Evolutionary conservation across 768 basidiomycete species (phyloP).

Genomic region (Lactifluus echinatus): DNA sequence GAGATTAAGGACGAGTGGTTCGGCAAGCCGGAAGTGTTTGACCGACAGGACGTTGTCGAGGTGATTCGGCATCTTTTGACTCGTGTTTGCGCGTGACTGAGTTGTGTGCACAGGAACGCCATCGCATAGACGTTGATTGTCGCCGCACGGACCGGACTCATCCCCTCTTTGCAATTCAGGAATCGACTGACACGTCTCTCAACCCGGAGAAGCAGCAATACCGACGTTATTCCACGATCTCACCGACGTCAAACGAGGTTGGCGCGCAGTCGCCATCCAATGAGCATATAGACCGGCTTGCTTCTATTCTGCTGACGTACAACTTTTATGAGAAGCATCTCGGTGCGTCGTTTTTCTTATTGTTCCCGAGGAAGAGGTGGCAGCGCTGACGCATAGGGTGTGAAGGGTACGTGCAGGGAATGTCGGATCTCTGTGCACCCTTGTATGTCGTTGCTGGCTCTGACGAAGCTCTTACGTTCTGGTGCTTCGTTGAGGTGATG

Average conservation of each 20-base stretch:
- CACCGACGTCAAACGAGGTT: constrained; percentile 60
- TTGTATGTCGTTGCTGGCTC: constrained; percentile 86
- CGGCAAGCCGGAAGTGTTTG: constrained; percentile 73
- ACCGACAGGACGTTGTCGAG: constrained; percentile 72
- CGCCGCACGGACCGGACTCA: constrained; percentile 94
- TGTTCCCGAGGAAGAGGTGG: neutral
- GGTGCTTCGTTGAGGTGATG: constrained; percentile 96
- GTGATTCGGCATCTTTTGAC: constrained; percentile 36
- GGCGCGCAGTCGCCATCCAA: constrained; percentile 86
- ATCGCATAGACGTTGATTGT: constrained; percentile 94
- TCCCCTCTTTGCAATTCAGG: constrained; percentile 59
- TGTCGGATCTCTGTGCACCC: constrained; percentile 94
- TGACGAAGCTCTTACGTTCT: constrained; percentile 88
- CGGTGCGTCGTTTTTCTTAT: constrained; percentile 41
- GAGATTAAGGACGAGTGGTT: constrained; percentile 75
- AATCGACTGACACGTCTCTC: constrained; percentile 35
- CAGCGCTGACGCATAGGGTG: constrained; percentile 20
- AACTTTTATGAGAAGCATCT: constrained; percentile 84
- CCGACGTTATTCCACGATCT: constrained; percentile 60
- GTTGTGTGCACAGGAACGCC: constrained; percentile 58
- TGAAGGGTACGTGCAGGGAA: constrained; percentile 93
- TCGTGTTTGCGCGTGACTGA: neutral
- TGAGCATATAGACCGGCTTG: constrained; percentile 85
- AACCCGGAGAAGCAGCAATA: constrained; percentile 50
- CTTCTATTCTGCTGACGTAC: constrained; percentile 80